Base-by-base conservation (phyloP, 208 protist species). In the Trypanosomatidae sp. region DNA sequence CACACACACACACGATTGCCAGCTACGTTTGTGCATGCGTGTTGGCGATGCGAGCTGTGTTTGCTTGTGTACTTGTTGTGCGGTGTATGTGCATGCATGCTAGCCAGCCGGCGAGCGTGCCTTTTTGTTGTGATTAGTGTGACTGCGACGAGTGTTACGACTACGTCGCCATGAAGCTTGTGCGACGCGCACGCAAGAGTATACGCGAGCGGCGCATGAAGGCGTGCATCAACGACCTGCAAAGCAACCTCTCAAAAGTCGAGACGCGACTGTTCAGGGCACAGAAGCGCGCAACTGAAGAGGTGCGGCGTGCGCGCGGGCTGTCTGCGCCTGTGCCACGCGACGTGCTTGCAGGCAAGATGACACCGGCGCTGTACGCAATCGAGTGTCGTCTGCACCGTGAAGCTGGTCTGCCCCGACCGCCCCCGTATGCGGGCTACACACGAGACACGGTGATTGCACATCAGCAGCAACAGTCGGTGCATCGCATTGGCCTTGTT, bases 161-260 rank as follows among this genome's bases (percentile, higher is more conserved):
- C 48, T n/a, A n/a, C n/a, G n/a, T n/a, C n/a, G n/a, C n/a, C n/a
- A 92, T 92, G 83, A 92, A 85, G 56, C 59, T 92, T 2, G 84
- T 92, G 13, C 62, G 84, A 2, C 62, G 84, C 18, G 84, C 84
- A 21, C 61, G 84, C 13, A 92, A 92, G 66, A 88, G 76, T 51
- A 85, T 92, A 48, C 67, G 68, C 13, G 79, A 92, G 53, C 65
- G 84, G 21, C 75, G 79, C 15, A 92, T 92, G 84, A 84, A 79
- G 56, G 76, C 68, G 27, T 92, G 79, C 60, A 63, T 88, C 35
- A 85, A 77, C 41, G 84, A 92, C 38, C 61, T 92, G 2, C 84
- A 49, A 39, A 27, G 69, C 8, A 92, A 92, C 43, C 50, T 89
- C 1, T 64, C 74, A 10, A 88, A 88, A 61, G 79, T 92, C 24